Conservation (phyloP, 2,329 filamentous ascomycete genomes). For the Pseudogymnoascus pannorum region DNA sequence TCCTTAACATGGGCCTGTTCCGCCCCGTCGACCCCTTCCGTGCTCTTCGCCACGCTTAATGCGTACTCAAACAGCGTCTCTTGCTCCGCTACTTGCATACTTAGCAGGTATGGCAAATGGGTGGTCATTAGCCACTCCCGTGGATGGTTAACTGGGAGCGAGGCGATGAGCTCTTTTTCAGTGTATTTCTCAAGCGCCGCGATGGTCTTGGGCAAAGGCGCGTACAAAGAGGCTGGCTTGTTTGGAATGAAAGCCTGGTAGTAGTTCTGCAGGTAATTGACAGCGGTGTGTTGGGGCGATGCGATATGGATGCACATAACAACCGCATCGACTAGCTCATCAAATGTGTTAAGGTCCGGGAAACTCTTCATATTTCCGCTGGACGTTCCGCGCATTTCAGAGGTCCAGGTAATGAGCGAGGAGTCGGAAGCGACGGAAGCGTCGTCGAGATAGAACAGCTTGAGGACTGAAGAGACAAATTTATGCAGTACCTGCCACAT, state of each 20-base stretch:
- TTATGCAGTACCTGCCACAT: slow-evolving; percentile 38
- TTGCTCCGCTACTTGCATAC: slow-evolving; percentile 35
- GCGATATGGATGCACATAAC: slow-evolving; percentile 48
- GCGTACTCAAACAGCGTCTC: slow-evolving; percentile 28
- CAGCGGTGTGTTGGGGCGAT: slow-evolving; percentile 41
- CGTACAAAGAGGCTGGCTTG: slow-evolving; percentile 36
- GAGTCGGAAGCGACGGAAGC: slow-evolving; percentile 27
- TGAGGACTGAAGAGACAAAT: slow-evolving; percentile 36
- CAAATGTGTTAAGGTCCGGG: slow-evolving; percentile 35
- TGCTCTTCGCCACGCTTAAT: slow-evolving; percentile 15
- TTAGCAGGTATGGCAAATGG: slow-evolving; percentile 40
- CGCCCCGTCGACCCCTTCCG: background rate
- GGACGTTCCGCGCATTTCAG: slow-evolving; percentile 32
- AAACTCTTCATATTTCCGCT: slow-evolving; percentile 36
- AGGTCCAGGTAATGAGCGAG: slow-evolving; percentile 34
- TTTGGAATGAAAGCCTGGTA: slow-evolving; percentile 42
- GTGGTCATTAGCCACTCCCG: slow-evolving; percentile 39
- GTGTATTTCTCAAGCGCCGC: slow-evolving; percentile 24
- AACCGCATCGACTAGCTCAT: slow-evolving; percentile 37
- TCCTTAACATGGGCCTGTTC: background rate
- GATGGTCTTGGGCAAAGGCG: slow-evolving; percentile 28
- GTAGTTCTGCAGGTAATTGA: slow-evolving; percentile 46
- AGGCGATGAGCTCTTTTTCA: slow-evolving; percentile 31
- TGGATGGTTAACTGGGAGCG: slow-evolving; percentile 36
- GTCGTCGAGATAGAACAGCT: slow-evolving; percentile 29